A percentile compares a stretch with the other conserved stretches of the same genome.
Evolutionary conservation across 345 rosid genomes (phyloP).

Genomic region (Linum lewisii): DNA sequence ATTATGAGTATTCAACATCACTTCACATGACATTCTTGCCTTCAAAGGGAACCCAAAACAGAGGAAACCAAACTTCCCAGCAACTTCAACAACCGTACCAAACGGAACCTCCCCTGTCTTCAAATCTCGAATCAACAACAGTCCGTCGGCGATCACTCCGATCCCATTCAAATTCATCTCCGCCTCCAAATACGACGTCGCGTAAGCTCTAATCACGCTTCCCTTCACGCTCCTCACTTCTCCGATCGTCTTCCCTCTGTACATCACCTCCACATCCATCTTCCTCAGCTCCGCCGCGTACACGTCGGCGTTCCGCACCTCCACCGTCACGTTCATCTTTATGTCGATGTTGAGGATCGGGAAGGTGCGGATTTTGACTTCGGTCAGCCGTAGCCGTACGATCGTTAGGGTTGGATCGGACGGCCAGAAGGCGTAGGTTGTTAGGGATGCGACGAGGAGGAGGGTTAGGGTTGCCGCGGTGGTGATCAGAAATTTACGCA

Average conservation of each 20-base stretch:
- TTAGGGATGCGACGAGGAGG: constrained; percentile 28
- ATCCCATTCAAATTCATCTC: constrained; percentile 52
- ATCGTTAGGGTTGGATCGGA: constrained; percentile 57
- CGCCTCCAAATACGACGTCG: constrained; percentile 55
- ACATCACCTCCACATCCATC: constrained; percentile 46
- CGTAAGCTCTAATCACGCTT: constrained; percentile 49
- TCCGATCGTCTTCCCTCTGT: constrained; percentile 66
- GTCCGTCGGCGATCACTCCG: constrained; percentile 43
- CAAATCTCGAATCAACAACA: constrained; percentile 38
- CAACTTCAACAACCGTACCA: constrained; percentile 45
- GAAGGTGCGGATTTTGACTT: constrained; percentile 34
- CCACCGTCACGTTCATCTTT: constrained; percentile 40
- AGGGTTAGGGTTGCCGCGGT: neutral
- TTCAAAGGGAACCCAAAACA: constrained; percentile 46
- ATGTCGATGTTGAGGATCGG: constrained; percentile 46
- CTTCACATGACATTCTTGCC: constrained; percentile 32
- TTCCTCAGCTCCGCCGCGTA: constrained; percentile 50
- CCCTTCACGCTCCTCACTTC: constrained; percentile 70
- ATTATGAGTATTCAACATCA: constrained; percentile 28
- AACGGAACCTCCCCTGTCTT: constrained; percentile 29
- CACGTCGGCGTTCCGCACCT: constrained; percentile 56
- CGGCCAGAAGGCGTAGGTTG: constrained; percentile 55
- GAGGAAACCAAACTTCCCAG: constrained; percentile 46
- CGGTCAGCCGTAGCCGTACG: constrained; percentile 38
- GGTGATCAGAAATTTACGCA: constrained; percentile 23